phyloP scores from a whole-genome alignment of 768 basidiomycete species.

The Pisolithus albus region DNA sequence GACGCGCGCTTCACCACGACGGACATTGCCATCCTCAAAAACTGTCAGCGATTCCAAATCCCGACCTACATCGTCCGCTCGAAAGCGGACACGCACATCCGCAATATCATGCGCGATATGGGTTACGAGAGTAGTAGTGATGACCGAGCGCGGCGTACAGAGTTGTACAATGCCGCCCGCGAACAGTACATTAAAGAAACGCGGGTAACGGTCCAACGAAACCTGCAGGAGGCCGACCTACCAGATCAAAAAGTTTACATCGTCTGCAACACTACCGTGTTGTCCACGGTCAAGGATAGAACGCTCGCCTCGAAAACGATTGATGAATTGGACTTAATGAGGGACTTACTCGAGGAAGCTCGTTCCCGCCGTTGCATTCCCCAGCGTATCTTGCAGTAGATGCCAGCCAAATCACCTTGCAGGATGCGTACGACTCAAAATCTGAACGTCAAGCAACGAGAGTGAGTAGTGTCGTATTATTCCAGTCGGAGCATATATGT shows the following conservation, averaged over 20 bases:
- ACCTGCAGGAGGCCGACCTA: conserved; percentile 11
- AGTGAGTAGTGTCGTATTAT: conserved; percentile 2
- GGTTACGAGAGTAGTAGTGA: conserved; percentile 8
- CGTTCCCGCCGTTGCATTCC: conserved; percentile 8
- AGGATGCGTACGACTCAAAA: not conserved
- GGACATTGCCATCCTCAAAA: conserved; percentile 10
- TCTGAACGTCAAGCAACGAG: not conserved
- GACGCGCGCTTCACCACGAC: conserved; percentile 12
- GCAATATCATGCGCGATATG: conserved; percentile 8
- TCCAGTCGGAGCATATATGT: not conserved
- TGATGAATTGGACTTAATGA: conserved; percentile 13
- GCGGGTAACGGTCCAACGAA: conserved; percentile 7
- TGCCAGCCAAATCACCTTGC: not conserved
- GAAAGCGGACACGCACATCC: conserved; percentile 13
- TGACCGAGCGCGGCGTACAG: conserved; percentile 1
- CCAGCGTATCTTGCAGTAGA: not conserved
- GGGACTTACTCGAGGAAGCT: conserved; percentile 8
- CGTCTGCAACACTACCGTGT: conserved; percentile 12
- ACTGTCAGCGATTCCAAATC: conserved; percentile 10
- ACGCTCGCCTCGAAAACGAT: conserved; percentile 4
- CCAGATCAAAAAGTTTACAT: conserved; percentile 18
- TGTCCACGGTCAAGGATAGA: conserved; percentile 5
- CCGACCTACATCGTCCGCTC: conserved; percentile 14
- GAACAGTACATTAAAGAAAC: conserved; percentile 17
- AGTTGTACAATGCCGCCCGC: conserved; percentile 10